phyloP scores from a whole-genome alignment of 495 filamentous ascomycete genomes.

The Aspergillus cavernicola region DNA sequence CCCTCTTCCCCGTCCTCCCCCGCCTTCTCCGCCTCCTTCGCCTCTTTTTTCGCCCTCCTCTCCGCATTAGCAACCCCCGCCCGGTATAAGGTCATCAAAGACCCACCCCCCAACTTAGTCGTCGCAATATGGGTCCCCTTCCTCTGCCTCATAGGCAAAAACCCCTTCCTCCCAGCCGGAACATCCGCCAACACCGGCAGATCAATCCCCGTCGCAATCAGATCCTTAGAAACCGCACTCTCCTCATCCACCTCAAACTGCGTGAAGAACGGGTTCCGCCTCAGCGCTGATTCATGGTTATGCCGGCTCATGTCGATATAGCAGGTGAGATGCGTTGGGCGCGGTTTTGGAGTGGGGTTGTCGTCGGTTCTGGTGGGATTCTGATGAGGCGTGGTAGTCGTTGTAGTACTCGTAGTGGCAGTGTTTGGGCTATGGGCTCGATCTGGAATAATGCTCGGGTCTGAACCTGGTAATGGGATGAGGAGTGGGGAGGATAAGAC shows the following conservation, averaged over 20 bases:
- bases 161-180: conserved; percentile 23
- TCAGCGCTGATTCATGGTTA: conserved; percentile 23
- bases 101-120: conserved; percentile 20
- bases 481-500: conserved; percentile 32
- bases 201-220: conserved; percentile 25
- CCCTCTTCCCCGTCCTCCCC: not conserved
- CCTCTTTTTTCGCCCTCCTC: not conserved
- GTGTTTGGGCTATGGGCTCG: no score
- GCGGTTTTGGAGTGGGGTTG: no score
- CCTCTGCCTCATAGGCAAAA: not conserved
- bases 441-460: no score
- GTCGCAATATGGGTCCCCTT: conserved; percentile 14
- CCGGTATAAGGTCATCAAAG: conserved; percentile 29
- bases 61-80: conserved; percentile 12
- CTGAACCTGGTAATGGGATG: conserved; percentile 6
- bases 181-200: conserved; percentile 30
- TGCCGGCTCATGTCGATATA: conserved; percentile 18
- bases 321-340: conserved; percentile 18
- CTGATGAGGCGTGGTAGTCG: no score
- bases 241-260: conserved; percentile 18
- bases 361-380: not conserved
- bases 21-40: not conserved
- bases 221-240: conserved; percentile 22
- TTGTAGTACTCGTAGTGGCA: no score
- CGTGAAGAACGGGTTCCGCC: conserved; percentile 30